Percentiles rank a stretch among this genome's conserved stretches.
phyloP scores from a whole-genome alignment of 768 basidiomycete genomes.

The Trametes punicea region DNA sequence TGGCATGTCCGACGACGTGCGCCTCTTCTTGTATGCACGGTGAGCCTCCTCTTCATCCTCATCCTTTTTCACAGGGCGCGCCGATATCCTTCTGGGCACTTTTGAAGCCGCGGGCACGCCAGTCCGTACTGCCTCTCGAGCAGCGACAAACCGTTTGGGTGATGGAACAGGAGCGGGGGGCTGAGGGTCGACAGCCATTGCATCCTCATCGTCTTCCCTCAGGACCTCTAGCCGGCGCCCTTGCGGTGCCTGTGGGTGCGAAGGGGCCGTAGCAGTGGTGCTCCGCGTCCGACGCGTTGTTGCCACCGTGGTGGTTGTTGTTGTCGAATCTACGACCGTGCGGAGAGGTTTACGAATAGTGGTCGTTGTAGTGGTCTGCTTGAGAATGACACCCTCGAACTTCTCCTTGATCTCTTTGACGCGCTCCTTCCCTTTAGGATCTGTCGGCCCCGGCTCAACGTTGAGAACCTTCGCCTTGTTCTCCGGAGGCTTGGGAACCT shows the following conservation, averaged over 20 bases:
- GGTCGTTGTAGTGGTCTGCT: slow-evolving; percentile 47
- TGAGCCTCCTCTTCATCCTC: slow-evolving; percentile 56
- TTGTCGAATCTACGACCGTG: slow-evolving; percentile 39
- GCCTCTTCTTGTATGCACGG: slow-evolving; percentile 69
- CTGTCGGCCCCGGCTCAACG: slow-evolving; percentile 12
- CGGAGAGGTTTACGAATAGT: slow-evolving; percentile 52
- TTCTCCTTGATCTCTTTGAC: slow-evolving; percentile 40
- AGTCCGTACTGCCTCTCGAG: slow-evolving; percentile 20
- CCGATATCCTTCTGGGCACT: slow-evolving; percentile 9
- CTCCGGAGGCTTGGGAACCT: slow-evolving; percentile 61
- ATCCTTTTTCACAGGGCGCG: slow-evolving; percentile 26
- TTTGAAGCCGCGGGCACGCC: slow-evolving; percentile 17
- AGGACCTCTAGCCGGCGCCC: slow-evolving; percentile 29
- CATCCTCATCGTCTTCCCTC: slow-evolving; percentile 48
- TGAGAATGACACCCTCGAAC: slow-evolving; percentile 57
- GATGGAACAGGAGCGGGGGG: slow-evolving; percentile 28
- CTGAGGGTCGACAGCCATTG: slow-evolving; percentile 39
- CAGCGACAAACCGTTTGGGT: slow-evolving; percentile 28
- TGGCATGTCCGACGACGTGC: slow-evolving; percentile 65
- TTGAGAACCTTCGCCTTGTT: slow-evolving; percentile 31
- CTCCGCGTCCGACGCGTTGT: slow-evolving; percentile 28
- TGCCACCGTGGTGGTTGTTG: slow-evolving; percentile 20
- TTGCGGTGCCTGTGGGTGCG: slow-evolving; percentile 15
- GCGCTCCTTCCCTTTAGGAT: slow-evolving; percentile 54
- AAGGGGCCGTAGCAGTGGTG: slow-evolving; percentile 28